Evolutionary conservation across 106 monocot genomes (phyloP).

Genomic region (Apostasia shenzhenica): DNA sequence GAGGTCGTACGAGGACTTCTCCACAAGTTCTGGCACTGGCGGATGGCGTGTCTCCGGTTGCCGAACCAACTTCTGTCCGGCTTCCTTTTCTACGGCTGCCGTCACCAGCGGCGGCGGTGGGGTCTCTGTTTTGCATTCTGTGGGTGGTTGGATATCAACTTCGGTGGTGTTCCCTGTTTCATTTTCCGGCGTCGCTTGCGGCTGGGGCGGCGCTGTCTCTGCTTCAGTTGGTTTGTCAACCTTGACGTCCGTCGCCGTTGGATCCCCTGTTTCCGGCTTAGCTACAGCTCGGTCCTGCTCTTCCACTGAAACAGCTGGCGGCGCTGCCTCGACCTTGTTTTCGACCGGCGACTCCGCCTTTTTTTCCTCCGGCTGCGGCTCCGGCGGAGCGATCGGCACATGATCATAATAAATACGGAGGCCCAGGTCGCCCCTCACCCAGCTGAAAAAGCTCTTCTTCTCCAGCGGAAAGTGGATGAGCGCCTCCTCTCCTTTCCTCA

Average conservation of each 20-base stretch:
- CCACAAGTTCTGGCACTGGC: slow-evolving; percentile 15
- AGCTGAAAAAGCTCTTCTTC: slow-evolving; percentile 83
- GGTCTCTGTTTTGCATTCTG: neutral
- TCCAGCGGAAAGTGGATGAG: slow-evolving; percentile 66
- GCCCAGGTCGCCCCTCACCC: slow-evolving; percentile 72
- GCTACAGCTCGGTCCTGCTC: neutral
- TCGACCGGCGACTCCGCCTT: neutral
- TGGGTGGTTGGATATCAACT: slow-evolving; percentile 3
- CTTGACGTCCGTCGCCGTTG: neutral
- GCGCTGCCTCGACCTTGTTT: neutral
- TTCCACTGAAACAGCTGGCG: slow-evolving; percentile 3
- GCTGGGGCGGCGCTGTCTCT: slow-evolving; percentile 4
- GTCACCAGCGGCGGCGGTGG: neutral
- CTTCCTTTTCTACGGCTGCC: neutral
- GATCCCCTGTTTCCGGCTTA: neutral
- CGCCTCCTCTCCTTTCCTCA: slow-evolving; percentile 79
- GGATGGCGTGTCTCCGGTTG: neutral
- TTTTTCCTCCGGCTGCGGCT: slow-evolving; percentile 12
- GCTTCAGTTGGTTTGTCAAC: neutral
- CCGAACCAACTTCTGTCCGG: slow-evolving; percentile 9
- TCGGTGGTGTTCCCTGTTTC: slow-evolving; percentile 1
- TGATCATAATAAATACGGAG: slow-evolving; percentile 63
- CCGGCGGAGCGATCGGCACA: slow-evolving; percentile 23
- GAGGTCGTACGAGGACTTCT: slow-evolving; percentile 57
- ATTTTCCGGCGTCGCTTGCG: neutral